These are phyloP conservation scores for Pleurotus tuoliensis DNA, from an alignment of 768 basidiomycete genomes.

Conservation along the genomic window DNA sequence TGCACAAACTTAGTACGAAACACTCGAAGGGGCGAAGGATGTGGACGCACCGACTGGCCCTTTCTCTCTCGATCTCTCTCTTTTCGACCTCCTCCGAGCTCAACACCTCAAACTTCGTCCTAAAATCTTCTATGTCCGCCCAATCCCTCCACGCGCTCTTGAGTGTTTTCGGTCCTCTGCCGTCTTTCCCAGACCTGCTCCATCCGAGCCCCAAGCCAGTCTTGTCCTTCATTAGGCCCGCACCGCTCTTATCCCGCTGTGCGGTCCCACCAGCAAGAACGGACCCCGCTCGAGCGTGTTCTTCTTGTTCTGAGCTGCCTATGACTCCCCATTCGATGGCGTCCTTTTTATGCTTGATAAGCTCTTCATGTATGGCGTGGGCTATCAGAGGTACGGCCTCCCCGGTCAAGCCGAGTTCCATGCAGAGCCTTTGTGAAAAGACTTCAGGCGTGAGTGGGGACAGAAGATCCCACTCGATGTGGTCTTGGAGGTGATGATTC, in stretches of 20 bases:
- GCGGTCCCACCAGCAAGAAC: conserved; percentile 22
- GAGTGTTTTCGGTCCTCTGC: conserved; percentile 75
- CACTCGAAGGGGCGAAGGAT: background rate
- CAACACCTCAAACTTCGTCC: conserved; percentile 82
- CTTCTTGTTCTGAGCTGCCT: conserved; percentile 34
- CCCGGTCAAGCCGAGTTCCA: conserved; percentile 83
- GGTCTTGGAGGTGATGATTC: conserved; percentile 86
- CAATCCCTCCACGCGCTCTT: conserved; percentile 95
- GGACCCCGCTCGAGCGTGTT: conserved; percentile 28
- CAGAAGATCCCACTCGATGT: conserved; percentile 98
- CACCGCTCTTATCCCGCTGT: conserved; percentile 44
- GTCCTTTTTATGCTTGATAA: conserved; percentile 93
- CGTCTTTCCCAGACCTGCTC: conserved; percentile 74
- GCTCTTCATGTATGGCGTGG: conserved; percentile 92
- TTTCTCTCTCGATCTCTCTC: conserved; percentile 83
- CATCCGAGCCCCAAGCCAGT: conserved; percentile 76
- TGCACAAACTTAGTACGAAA: conserved; percentile 19
- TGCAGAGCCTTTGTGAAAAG: conserved; percentile 76
- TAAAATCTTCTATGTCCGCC: conserved; percentile 87
- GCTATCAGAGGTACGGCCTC: conserved; percentile 88
- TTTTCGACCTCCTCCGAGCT: conserved; percentile 89
- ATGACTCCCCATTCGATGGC: conserved; percentile 93
- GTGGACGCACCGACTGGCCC: conserved; percentile 59
- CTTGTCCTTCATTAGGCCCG: conserved; percentile 70
- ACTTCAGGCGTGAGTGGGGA: conserved; percentile 86